Conservation (phyloP, 1,284 basidiomycete genomes). For the Thecaphora thlaspeos region DNA sequence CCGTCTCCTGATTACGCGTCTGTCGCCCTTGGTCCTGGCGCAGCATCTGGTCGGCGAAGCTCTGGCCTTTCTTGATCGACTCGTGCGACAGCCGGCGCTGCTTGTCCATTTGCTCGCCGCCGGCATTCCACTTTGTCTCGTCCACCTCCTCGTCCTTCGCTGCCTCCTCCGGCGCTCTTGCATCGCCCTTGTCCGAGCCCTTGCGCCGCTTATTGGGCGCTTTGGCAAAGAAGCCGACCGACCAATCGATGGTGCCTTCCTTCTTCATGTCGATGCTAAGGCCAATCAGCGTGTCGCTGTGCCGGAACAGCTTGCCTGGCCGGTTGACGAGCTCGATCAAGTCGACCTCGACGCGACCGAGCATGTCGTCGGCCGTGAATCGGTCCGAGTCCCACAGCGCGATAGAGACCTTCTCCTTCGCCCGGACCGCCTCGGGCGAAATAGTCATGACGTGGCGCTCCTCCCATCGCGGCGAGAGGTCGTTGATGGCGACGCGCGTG, state of each 20-base stretch:
- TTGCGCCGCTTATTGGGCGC: conserved; percentile 7
- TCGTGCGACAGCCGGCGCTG: conserved; percentile 9
- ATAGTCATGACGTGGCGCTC: conserved; percentile 36
- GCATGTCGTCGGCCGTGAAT: conserved; percentile 60
- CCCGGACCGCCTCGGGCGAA: conserved; percentile 29
- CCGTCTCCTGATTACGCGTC: conserved; percentile 19
- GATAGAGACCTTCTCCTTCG: conserved; percentile 30
- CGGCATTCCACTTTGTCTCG: not conserved
- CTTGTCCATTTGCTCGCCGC: conserved; percentile 2
- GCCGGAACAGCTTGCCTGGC: conserved; percentile 17
- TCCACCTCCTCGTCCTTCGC: conserved; percentile 4
- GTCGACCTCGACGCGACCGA: conserved; percentile 60
- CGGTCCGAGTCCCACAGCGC: conserved; percentile 60
- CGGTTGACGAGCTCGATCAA: conserved; percentile 57
- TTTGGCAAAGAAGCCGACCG: conserved; percentile 34
- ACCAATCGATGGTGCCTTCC: conserved; percentile 25
- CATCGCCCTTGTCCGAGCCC: not conserved
- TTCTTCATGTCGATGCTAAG: conserved; percentile 41
- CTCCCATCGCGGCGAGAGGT: conserved; percentile 40
- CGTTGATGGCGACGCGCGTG: conserved; percentile 38
- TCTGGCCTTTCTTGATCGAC: conserved; percentile 1
- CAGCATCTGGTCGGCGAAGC: not conserved
- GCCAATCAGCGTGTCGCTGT: conserved; percentile 18
- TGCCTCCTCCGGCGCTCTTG: not conserved
- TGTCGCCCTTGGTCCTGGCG: conserved; percentile 15